Evolutionary conservation across 805 yeast genomes (phyloP), one percentile per base, ranked within the genome.

Genomic region (Zygosaccharomyces siamensis): DNA sequence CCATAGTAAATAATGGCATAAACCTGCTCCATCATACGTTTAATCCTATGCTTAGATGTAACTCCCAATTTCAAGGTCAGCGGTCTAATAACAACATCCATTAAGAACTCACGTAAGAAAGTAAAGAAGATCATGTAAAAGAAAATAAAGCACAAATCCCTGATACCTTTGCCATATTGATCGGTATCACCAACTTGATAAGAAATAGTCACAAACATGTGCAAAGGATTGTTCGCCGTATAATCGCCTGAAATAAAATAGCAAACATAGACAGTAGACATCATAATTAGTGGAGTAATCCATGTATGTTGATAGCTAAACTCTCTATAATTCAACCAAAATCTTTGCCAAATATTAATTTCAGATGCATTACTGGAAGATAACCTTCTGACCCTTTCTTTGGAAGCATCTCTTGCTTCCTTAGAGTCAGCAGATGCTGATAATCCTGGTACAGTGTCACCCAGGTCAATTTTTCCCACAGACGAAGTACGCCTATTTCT

Each of bases 21-120:
- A 6, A 89, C 77, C 72, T 93, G 99, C 68, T 93, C 99, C 83
- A 88, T 81, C 69, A 92, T 89, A 66, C 99, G 79, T 52, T 78
- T 79, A 38, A 80, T 66, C 67, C 87, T 90, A 18, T 74, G 73
- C 4, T 55, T 48, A 18, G 68, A 66, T 4, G 47, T 49, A 8
- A 63, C 59, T 48, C 72, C 70, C 50, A 74, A 76, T 35, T 56
- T 72, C 33, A 88, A 61, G 1, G 97, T 92, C 31, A 87, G 52
- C 6, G 98, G 98, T 58, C 75, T 75, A 50, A 93, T 78, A 0
- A 89, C 60, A 30, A 79, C 73, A 65, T 89, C 90, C 98, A 93
- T 89, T 55, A 81, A 62, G 63, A 93, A 92, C 68, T 93, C 99
- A 60, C 99, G 80, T 55, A 80, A 73, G 64, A 92, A 93, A 0